Percentiles rank a stretch among this genome's conserved stretches.
These are phyloP conservation scores for Combretum micranthum DNA, from an alignment of 345 rosid species.

Conservation along the genomic window DNA sequence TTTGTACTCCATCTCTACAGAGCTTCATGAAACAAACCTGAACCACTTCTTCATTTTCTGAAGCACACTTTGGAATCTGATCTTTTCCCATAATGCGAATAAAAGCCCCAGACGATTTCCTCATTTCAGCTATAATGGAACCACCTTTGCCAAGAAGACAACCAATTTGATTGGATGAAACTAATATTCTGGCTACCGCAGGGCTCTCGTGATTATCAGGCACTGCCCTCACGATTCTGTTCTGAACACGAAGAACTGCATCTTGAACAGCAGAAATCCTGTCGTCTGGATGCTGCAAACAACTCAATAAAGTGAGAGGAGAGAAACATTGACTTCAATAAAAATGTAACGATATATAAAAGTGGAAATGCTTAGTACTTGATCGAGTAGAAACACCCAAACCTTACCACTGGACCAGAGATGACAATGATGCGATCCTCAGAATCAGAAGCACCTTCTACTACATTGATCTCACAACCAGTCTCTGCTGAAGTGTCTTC, in stretches of 20 bases:
- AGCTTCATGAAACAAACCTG: constrained; percentile 35
- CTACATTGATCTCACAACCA: constrained; percentile 65
- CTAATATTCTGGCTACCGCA: constrained; percentile 51
- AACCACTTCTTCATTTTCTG: constrained; percentile 69
- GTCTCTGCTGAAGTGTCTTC: constrained; percentile 58
- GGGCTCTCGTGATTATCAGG: constrained; percentile 48
- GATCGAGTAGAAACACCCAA: constrained; percentile 6
- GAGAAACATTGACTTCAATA: background rate
- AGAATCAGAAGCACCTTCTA: constrained; percentile 46
- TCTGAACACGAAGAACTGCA: constrained; percentile 64
- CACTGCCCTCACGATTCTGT: constrained; percentile 45
- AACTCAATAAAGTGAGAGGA: background rate
- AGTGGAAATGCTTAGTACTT: background rate
- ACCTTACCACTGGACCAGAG: constrained; percentile 64
- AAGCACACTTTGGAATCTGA: constrained; percentile 66
- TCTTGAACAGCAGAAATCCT: constrained; percentile 62
- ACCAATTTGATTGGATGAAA: constrained; percentile 60
- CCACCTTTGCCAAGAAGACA: constrained; percentile 84
- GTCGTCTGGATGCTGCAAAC: constrained; percentile 63
- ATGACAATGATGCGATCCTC: constrained; percentile 55
- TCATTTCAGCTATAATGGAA: constrained; percentile 63
- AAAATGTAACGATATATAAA: background rate
- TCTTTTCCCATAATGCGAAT: constrained; percentile 68
- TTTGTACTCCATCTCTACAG: constrained; percentile 2
- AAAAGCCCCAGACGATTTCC: constrained; percentile 59